Evolutionary conservation across 2,329 filamentous ascomycete species (phyloP), one percentile per base, ranked within the genome.

Genomic region (Chaetomium strumarium): DNA sequence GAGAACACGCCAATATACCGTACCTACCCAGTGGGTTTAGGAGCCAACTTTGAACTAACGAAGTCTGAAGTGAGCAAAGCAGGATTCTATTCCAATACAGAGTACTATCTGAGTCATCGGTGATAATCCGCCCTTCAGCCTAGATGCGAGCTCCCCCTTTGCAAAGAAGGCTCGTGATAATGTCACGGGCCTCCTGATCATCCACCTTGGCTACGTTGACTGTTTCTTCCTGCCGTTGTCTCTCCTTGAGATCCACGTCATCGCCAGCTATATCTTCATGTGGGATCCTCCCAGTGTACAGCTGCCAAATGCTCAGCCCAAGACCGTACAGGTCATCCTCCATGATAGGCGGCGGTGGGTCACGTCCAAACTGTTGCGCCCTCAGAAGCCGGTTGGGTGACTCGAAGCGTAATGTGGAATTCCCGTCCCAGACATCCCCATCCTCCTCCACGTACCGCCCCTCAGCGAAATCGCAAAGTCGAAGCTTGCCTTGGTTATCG

Each of bases 251-350:
- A 14, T 19, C 24, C 14, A 36, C 0, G 17, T 39, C 33, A 33
- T 53, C 51, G 24, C 24, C 24, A 20, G 17, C 51, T 1, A 46
- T 5, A 10, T 53, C 51, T 19, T n/a, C 40, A 31, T 46, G 41
- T 7, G 41, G 46, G 20, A 20, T 40, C 40, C 30, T 34, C 7
- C 46, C 51, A 14, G 51, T 53, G 17, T 49, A 46, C 34, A 53
- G 29, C 29, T 53, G 51, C 45, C 46, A 49, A 40, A 53, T 53
- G 36, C 51, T 53, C 36, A 53, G 30, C 29, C 40, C 51, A 17
- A 49, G 51, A 29, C 46, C 46, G 33, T 33, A 49, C 46, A 53
- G n/a, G 16, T 53, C 46, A 53, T 46, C 46, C 30, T 53, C 51
- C 2, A 45, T 12, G 1, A 14, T 45, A 16, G 51, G 46, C 29